These are phyloP conservation scores for Ogataea neopini DNA, from an alignment of 805 yeast species.

Conservation along the genomic window DNA sequence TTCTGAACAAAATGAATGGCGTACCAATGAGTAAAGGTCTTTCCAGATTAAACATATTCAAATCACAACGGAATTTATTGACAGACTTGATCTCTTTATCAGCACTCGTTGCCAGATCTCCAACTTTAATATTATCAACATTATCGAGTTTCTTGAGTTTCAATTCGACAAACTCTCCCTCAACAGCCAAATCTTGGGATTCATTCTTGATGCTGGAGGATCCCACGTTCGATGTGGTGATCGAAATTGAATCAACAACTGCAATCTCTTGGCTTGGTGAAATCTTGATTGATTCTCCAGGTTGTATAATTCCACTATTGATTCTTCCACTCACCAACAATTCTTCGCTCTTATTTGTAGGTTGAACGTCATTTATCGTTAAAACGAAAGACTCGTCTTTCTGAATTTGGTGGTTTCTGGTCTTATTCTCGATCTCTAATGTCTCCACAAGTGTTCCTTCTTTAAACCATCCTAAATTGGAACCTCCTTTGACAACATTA, in stretches of 20 bases:
- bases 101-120: constrained; percentile 58
- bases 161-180: constrained; percentile 57
- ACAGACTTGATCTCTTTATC: constrained; percentile 41
- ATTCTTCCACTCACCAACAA: constrained; percentile 64
- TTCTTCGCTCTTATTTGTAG: constrained; percentile 47
- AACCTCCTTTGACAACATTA: constrained; percentile 54
- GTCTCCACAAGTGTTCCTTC: constrained; percentile 44
- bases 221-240: constrained; percentile 30
- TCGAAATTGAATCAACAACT: constrained; percentile 41
- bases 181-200: constrained; percentile 40
- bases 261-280: constrained; percentile 52
- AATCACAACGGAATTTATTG: constrained; percentile 52
- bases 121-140: constrained; percentile 52
- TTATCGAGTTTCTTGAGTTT: constrained; percentile 39
- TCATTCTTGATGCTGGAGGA: constrained; percentile 21
- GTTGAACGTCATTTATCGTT: constrained; percentile 62
- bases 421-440: constrained; percentile 38
- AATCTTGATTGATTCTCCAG: constrained; percentile 62
- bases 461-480: constrained; percentile 28
- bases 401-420: constrained; percentile 15
- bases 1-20: constrained; percentile 74
- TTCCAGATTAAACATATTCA: constrained; percentile 63
- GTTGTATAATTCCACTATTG: constrained; percentile 65
- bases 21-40: constrained; percentile 81
- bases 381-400: constrained; percentile 51